Evolutionary conservation across 192 early-diverging fungal species (phyloP), one percentile per base, ranked within the genome.

Genomic region (Coemansia sp.): DNA sequence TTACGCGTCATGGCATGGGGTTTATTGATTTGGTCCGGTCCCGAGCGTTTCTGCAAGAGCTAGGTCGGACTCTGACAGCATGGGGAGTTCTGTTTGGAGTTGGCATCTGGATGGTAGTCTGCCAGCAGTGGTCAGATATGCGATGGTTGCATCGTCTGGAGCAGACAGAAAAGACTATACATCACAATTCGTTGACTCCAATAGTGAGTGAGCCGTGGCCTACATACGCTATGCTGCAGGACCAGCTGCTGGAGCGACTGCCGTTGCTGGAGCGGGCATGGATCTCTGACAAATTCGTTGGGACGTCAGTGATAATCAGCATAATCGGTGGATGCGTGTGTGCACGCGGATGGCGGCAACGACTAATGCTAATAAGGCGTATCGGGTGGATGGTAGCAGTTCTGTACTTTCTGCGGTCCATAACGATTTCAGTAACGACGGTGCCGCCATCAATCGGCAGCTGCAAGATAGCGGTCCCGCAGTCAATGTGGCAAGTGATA

Each of bases 391-490:
- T 87, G 58, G 76, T 87, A 41, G 77, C 76, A 5, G 56, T 73
- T 1, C 53, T 87, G 43, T 87, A 87, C 44, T 61, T 87, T 26
- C 64, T 83, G 39, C 71, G 86, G 40, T 81, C 78, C 2, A 55
- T 87, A 12, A 85, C 84, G 0, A 58, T 87, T 14, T 73, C 85
- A 8, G 81, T 84, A 0, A 87, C 86, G 0, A 84, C 83, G 0
- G 60, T 85, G 38, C 86, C 86, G 42, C 82, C 82, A 9, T 80
- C 83, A 14, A 53, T 66, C 4, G 58, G 50, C 1, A 46, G 61
- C 38, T 85, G 86, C 33, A 52, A 48, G 8, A 78, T 82, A 8
- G 38, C 62, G 14, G 35, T 50, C 4, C 60, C 83, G n/a, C 63
- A 79, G 63, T 63, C 70, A 8, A 67, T 65, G 9, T 72, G 72